phyloP scores from a whole-genome alignment of 805 yeast genomes.

The Kuraishia borneana region DNA sequence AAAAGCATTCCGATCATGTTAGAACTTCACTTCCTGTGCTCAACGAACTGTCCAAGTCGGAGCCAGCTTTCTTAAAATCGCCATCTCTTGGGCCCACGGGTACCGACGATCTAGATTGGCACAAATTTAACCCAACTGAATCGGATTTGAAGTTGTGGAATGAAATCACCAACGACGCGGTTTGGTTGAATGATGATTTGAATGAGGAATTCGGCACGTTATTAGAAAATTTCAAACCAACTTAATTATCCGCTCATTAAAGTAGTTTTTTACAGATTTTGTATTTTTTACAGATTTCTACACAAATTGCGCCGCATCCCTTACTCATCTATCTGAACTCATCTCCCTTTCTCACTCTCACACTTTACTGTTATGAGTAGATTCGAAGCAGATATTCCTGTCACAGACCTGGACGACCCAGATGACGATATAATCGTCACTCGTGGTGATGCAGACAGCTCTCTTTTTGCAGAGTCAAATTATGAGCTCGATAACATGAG shows the following conservation, averaged over 20 bases:
- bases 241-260: too few species aligned
- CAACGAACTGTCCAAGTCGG: neutral
- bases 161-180: slow-evolving; percentile 67
- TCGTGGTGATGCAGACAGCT: neutral
- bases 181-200: slow-evolving; percentile 47
- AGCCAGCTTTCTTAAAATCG: slow-evolving; percentile 5
- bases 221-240: neutral
- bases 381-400: slow-evolving; percentile 36
- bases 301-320: too few species aligned
- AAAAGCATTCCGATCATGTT: slow-evolving; percentile 43
- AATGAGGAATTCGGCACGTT: slow-evolving; percentile 21
- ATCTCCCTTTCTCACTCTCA: too few species aligned
- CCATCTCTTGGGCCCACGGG: slow-evolving; percentile 19
- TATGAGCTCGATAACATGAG: slow-evolving; percentile 2
- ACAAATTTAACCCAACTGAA: slow-evolving; percentile 18
- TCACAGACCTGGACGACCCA: slow-evolving; percentile 37
- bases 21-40: slow-evolving; percentile 14
- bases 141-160: slow-evolving; percentile 56
- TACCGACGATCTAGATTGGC: slow-evolving; percentile 12
- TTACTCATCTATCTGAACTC: too few species aligned
- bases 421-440: slow-evolving; percentile 17
- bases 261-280: too few species aligned
- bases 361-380: too few species aligned
- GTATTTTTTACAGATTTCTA: too few species aligned
- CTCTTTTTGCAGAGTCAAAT: neutral